Base-by-base conservation (phyloP, 306 rosid genomes). In the Gastrolobium villosum region DNA sequence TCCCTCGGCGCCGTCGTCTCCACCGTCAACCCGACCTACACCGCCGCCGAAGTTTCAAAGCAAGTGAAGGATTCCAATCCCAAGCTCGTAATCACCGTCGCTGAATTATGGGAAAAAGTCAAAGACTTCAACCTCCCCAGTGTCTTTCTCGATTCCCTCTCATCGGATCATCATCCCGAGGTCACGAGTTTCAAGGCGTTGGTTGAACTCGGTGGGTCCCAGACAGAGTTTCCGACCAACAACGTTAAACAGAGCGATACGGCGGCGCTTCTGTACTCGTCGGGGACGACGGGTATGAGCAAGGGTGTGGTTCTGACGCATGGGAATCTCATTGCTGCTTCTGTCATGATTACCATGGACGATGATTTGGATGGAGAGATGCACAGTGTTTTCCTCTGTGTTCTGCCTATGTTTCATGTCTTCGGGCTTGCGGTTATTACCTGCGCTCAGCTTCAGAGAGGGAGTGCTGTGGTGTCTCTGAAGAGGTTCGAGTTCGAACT, bases 351-450 rank as follows among this genome's bases (percentile, higher is more conserved):
- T 0, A 45, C 86, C 0, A 39, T 88, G 89, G 97, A 95, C 8
- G 98, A 92, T 79, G 88, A 81, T 1, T 10, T 82, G 40, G 62
- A 74, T 0, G 86, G 89, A 2, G 87, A 81, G 39, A 65, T 31
- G 75, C 52, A 84, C 43, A 11, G 69, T 8, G 87, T 91, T 65
- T 87, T n/a, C 54, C 88, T 95, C 5, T 87, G 91, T 70, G 90
- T 92, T 31, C 41, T 95, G 71, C 99, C 98, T 0, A 90, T 95
- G 97, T 95, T 89, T 62, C 99, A 95, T 70, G 92, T 95, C 48
- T 88, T 88, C 39, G 99, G 99, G 11, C 54, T 95, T 62, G 49
- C 74, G 0, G 79, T 90, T n/a, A 74, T 92, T n/a, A 8, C 68
- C 1, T 91, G 44, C 48, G 2, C 93, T 28, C 98, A 92, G 91